Conservation (phyloP, 176 grass and related monocot species). For the Carex scoparia region DNA sequence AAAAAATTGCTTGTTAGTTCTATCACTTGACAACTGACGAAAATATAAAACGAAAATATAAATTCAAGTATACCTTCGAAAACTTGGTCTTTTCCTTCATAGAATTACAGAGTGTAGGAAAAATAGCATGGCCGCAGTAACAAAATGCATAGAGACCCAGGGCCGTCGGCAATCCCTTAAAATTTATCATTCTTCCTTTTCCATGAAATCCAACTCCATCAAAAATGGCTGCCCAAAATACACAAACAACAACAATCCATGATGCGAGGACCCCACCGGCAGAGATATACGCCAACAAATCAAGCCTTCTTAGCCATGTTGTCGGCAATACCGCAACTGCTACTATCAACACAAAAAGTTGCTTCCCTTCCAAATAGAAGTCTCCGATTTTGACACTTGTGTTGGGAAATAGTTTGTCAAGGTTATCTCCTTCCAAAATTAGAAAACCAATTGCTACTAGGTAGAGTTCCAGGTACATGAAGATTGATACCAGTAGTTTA, state of each 20-base stretch:
- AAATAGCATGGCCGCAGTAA: constrained; percentile 77
- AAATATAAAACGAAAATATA: not conserved
- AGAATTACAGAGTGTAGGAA: constrained; percentile 66
- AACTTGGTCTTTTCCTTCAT: constrained; percentile 71
- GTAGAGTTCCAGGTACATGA: constrained; percentile 86
- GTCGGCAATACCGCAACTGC: constrained; percentile 62
- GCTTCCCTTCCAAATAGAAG: constrained; percentile 42
- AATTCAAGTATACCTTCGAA: constrained; percentile 42
- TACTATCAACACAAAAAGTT: constrained; percentile 54
- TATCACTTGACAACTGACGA: not conserved
- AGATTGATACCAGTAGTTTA: constrained; percentile 47
- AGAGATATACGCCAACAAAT: constrained; percentile 63
- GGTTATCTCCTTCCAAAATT: constrained; percentile 78
- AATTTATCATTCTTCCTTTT: constrained; percentile 43
- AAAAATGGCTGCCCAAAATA: constrained; percentile 47
- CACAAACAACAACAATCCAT: constrained; percentile 47
- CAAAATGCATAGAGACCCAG: constrained; percentile 71
- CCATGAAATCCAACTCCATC: constrained; percentile 57
- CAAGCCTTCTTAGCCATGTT: constrained; percentile 59
- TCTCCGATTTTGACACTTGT: constrained; percentile 29
- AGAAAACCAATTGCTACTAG: constrained; percentile 72
- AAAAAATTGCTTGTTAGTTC: not conserved
- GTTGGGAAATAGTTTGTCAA: constrained; percentile 69
- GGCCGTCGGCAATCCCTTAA: constrained; percentile 55
- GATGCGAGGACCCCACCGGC: constrained; percentile 73